phyloP scores from a whole-genome alignment of 2,329 filamentous ascomycete species.

The Pestalotiopsis sp. region DNA sequence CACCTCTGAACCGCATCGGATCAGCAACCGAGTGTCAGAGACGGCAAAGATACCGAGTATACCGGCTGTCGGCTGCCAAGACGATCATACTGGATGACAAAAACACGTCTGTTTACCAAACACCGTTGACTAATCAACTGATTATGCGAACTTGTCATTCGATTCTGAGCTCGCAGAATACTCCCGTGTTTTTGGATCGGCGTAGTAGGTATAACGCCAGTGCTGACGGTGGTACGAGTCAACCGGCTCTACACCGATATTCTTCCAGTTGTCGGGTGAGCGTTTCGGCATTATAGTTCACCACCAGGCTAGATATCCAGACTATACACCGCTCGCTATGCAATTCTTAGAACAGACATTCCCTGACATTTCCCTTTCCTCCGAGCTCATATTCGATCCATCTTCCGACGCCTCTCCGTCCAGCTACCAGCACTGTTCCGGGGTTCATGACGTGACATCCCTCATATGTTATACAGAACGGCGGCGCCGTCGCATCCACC shows the following conservation, averaged over 20 bases:
- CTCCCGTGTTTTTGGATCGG: background rate
- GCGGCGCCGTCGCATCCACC: constrained; percentile 77
- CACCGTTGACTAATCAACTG: too few relatives aligned
- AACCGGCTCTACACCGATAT: background rate
- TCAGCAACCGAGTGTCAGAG: too few relatives aligned
- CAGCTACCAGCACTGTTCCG: constrained; percentile 72
- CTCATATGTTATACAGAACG: constrained; percentile 90
- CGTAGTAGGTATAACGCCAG: background rate
- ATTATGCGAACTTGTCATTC: background rate
- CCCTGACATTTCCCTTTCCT: constrained; percentile 62
- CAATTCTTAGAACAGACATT: constrained; percentile 56
- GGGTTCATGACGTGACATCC: constrained; percentile 97
- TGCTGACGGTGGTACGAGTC: background rate
- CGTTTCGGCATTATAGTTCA: background rate
- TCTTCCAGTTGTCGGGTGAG: background rate
- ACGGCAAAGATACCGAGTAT: too few relatives aligned
- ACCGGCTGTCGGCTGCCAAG: too few relatives aligned
- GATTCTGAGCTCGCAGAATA: background rate
- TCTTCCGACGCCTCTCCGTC: constrained; percentile 67
- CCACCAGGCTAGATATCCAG: background rate
- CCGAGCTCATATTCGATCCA: constrained; percentile 89
- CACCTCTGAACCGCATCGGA: too few relatives aligned
- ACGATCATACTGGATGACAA: too few relatives aligned
- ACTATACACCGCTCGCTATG: background rate
- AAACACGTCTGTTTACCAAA: too few relatives aligned